Evolutionary conservation across 768 basidiomycete genomes (phyloP).

Genomic region (Lanmaoa rubissima): DNA sequence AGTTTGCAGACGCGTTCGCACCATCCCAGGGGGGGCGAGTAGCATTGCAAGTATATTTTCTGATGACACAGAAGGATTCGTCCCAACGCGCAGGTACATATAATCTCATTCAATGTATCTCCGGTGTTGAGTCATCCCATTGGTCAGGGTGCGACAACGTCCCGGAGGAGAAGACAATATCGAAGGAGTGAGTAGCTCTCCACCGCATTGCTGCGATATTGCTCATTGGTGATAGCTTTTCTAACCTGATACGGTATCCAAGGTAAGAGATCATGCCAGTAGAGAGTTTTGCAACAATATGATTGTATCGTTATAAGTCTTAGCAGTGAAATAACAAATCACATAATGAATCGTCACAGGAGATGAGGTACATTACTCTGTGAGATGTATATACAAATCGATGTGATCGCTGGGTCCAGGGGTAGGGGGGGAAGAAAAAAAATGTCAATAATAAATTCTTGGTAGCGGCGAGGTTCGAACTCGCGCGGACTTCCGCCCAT

Average conservation of each 20-base stretch:
- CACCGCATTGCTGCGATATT: not conserved
- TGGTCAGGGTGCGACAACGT: conserved; percentile 57
- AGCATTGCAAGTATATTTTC: conserved; percentile 45
- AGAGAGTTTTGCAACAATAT: not conserved
- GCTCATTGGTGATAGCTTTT: conserved; percentile 29
- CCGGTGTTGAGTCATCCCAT: not conserved
- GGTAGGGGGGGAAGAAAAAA: not conserved
- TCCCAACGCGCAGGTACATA: conserved; percentile 65
- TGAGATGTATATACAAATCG: not conserved
- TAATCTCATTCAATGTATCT: not conserved
- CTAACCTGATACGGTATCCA: conserved; percentile 1
- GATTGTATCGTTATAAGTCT: not conserved
- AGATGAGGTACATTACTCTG: not conserved
- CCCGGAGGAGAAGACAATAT: conserved; percentile 70
- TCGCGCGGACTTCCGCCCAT: conserved; percentile 83
- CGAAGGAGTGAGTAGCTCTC: conserved; percentile 32
- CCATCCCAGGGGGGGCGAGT: conserved; percentile 29
- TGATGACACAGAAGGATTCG: conserved; percentile 47
- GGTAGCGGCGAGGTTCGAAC: conserved; percentile 91
- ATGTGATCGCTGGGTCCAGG: too few relatives aligned
- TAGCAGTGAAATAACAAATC: not conserved
- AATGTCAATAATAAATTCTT: conserved; percentile 22
- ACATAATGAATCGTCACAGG: not conserved
- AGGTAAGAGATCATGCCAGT: not conserved
- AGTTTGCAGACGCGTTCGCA: conserved; percentile 34